Evolutionary conservation across 2,329 filamentous ascomycete species (phyloP), one percentile per base, ranked within the genome.

Genomic region (Stagonosporopsis cucurbitacearum): DNA sequence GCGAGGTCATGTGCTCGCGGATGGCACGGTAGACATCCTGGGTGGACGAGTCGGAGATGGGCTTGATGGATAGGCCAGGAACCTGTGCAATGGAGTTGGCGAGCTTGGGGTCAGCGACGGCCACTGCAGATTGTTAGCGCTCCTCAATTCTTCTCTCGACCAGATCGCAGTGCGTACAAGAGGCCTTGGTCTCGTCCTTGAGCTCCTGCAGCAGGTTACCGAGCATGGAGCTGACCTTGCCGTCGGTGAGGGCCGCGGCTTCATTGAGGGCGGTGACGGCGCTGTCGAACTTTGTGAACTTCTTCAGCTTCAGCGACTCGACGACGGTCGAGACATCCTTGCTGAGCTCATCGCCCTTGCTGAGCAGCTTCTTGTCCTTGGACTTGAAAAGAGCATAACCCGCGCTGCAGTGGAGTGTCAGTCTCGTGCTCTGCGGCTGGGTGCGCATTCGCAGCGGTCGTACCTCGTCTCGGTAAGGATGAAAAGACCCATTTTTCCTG

Each of bases 331-430:
- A 92, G 32, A 92, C 88, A 57, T 89, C 89, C 64, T 87, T 85
- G 59, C 92, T 84, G 76, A 95, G 88, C 62, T 86, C 83, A 50
- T 86, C 84, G 79, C 94, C 89, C 72, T 90, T 88, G 79, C 96
- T 95, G 65, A 99, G 84, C 57, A 98, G 86, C 84, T 98, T 98
- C 87, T 97, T 98, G 85, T 98, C 94, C 78, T 93, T 92, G 70
- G 94, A 90, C 85, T 99, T 98, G 83, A 99, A 92, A 77, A 99
- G 87, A 79, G 93, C 95, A 82, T 98, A 98, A 77, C 95, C 96
- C 69, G 93, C 93, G 79, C 91, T 91, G 73, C 89, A 89, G 70
- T 52, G 26, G 6, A 23, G 40, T 36, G 63, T 71, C 61, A 70
- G 65, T 61, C 32, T 56, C 8, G n/a, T 20, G 32, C 30, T 23